These are phyloP conservation scores for Kappamyces sp. DNA, from an alignment of 192 early-diverging fungal species.

Conservation along the genomic window DNA sequence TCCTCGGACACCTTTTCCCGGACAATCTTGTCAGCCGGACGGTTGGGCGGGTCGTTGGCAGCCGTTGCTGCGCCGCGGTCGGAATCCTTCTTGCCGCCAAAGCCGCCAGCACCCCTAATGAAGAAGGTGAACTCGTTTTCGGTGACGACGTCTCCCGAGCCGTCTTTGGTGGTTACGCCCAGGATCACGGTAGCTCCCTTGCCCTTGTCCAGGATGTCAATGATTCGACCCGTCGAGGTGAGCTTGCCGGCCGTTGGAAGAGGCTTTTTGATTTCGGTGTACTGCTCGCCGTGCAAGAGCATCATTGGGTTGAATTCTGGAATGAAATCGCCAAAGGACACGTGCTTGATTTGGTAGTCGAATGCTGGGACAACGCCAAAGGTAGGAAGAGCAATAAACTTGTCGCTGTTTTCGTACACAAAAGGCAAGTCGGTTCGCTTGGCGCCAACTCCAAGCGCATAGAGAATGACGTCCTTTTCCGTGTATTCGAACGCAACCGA, in stretches of 20 bases:
- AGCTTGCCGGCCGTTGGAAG: slow-evolving; percentile 81
- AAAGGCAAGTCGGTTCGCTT: slow-evolving; percentile 75
- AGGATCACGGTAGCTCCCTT: slow-evolving; percentile 79
- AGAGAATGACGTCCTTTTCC: slow-evolving; percentile 86
- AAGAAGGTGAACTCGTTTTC: slow-evolving; percentile 90
- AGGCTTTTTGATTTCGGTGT: slow-evolving; percentile 76
- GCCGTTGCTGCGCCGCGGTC: slow-evolving; percentile 76
- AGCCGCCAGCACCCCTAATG: slow-evolving; percentile 86
- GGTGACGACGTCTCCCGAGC: slow-evolving; percentile 64
- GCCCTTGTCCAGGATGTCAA: slow-evolving; percentile 97
- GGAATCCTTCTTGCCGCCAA: slow-evolving; percentile 63
- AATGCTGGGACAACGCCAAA: slow-evolving; percentile 87
- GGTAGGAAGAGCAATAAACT: slow-evolving; percentile 83
- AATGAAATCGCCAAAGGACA: slow-evolving; percentile 65
- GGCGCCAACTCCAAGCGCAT: slow-evolving; percentile 91
- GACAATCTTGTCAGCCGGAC: slow-evolving; percentile 77
- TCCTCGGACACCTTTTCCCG: slow-evolving; percentile 83
- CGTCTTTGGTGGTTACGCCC: slow-evolving; percentile 77
- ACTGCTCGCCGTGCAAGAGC: slow-evolving; percentile 99
- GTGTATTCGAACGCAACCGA: slow-evolving; percentile 64
- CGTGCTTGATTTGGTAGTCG: slow-evolving; percentile 51
- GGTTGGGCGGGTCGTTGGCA: slow-evolving; percentile 68
- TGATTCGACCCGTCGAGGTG: slow-evolving; percentile 63
- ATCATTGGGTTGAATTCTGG: slow-evolving; percentile 89
- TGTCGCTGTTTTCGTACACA: slow-evolving; percentile 87